Conservation (phyloP, 2,329 filamentous ascomycete genomes). For the Boeremia lycopersici region DNA sequence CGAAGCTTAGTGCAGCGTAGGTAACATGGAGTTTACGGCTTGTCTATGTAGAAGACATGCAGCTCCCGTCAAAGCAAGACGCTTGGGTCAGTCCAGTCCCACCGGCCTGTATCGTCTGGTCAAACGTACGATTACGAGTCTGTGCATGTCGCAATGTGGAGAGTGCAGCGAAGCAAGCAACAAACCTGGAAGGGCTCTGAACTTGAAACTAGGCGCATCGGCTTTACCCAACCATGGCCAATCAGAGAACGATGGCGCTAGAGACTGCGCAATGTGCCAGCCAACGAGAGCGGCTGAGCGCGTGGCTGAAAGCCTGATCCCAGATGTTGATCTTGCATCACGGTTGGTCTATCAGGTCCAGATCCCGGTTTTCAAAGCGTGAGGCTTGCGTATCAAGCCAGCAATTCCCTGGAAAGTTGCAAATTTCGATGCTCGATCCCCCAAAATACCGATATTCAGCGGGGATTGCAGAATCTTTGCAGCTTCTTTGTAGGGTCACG, state of each 20-base stretch:
- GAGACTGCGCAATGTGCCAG: constrained; percentile 13
- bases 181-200: constrained; percentile 45
- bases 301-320: constrained; percentile 32
- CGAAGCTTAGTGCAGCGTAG: constrained; percentile 20
- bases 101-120: constrained; percentile 18
- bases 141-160: constrained; percentile 29
- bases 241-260: constrained; percentile 27
- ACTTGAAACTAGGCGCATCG: constrained; percentile 40
- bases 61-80: constrained; percentile 20
- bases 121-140: constrained; percentile 26
- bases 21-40: constrained; percentile 16
- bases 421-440: constrained; percentile 16
- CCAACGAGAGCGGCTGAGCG: constrained; percentile 35
- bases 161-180: constrained; percentile 35
- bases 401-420: constrained; percentile 14
- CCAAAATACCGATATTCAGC: constrained; percentile 8
- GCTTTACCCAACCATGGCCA: constrained; percentile 29
- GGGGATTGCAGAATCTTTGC: constrained; percentile 18
- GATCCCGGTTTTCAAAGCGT: constrained; percentile 17
- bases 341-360: constrained; percentile 31
- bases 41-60: constrained; percentile 22
- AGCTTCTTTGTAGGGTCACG: constrained; percentile 8
- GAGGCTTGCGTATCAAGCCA: constrained; percentile 13
- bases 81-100: constrained; percentile 20
- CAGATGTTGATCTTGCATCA: constrained; percentile 34